A percentile compares a stretch with the other conserved stretches of the same genome.
Evolutionary conservation across 2,329 filamentous ascomycete species (phyloP).

Genomic region (Xylaria arbuscula): DNA sequence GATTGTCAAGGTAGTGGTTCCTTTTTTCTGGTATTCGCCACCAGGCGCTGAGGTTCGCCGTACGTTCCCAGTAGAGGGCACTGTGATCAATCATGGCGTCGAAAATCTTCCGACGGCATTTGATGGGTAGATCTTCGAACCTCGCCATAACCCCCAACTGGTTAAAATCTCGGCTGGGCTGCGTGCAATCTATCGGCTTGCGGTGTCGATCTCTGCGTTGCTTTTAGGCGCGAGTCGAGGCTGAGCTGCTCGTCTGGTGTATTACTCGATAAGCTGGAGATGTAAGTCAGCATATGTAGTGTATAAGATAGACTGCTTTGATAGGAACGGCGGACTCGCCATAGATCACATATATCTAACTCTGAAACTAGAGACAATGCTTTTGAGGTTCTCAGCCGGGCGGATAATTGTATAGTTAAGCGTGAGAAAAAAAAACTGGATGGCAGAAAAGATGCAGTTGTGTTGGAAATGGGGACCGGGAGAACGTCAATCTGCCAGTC

Average conservation of each 20-base stretch:
- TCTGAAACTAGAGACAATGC: not conserved
- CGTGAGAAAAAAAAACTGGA: too few species aligned
- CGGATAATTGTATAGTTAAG: too few species aligned
- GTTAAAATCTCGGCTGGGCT: not conserved
- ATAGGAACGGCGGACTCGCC: not conserved
- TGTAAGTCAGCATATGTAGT: not conserved
- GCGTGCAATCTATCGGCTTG: not conserved
- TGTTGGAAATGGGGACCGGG: too few species aligned
- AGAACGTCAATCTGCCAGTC: too few species aligned
- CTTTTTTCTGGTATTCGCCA: too few species aligned
- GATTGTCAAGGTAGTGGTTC: not conserved
- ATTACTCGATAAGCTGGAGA: not conserved
- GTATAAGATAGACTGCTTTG: not conserved
- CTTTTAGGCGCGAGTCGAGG: not conserved
- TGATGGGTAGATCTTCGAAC: not conserved
- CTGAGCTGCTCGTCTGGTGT: not conserved
- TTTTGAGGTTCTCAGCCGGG: not conserved
- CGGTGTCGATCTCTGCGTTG: not conserved
- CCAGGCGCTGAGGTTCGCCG: too few species aligned
- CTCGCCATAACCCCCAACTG: not conserved
- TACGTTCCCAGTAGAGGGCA: not conserved
- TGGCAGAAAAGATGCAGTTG: too few species aligned
- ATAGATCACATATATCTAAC: not conserved
- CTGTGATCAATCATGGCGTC: not conserved
- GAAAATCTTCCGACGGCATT: not conserved